Base-by-base conservation (phyloP, 352 stramenopile genomes). In the Thalassiosira mediterranea region DNA sequence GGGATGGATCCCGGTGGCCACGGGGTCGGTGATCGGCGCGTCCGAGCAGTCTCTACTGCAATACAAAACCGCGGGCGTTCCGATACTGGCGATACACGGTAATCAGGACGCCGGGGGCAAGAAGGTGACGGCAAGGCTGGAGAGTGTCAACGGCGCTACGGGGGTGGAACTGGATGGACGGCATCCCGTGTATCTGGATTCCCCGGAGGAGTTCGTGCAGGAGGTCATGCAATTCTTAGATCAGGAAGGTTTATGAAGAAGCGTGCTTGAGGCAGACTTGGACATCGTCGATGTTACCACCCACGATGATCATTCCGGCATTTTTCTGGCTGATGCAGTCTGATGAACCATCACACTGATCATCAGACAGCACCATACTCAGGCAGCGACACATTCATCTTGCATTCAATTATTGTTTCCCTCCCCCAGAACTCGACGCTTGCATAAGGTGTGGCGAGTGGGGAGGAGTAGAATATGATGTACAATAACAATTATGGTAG, bases 151-250 rank as follows among this genome's bases (percentile, higher is more conserved):
- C 0, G 57, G 58, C 52, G 82, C 83, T 0, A 76, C 52, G 44
- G 62, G 71, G 15, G 40, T 83, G 23, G 86, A 92, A 62, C 65
- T 90, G 32, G 29, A 75, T 26, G 86, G 83, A 26, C 37, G 51
- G 44, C 86, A 92, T 74, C 75, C 86, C 25, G 77, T 76, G 0
- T 92, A 92, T 63, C 70, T 90, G n/a, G 83, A 90, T 71, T 79
- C 65, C 72, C 81, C 83, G 3, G 51, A 80, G 31, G 62, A 77
- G 31, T 92, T 92, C 78, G 72, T 86, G 11, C n/a, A 54, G 1
- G 66, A 76, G 25, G 40, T 91, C 46, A 52, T 79, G 10, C 29
- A 81, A 28, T 79, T 79, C 52, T 61, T 79, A 48, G 70, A 73
- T 31, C 60, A 72, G 26, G 66, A 67, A 23, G 52, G 56, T 2